These are phyloP conservation scores for Chaetomium sp. DNA, from an alignment of 2,329 filamentous ascomycete genomes.

Conservation along the genomic window DNA sequence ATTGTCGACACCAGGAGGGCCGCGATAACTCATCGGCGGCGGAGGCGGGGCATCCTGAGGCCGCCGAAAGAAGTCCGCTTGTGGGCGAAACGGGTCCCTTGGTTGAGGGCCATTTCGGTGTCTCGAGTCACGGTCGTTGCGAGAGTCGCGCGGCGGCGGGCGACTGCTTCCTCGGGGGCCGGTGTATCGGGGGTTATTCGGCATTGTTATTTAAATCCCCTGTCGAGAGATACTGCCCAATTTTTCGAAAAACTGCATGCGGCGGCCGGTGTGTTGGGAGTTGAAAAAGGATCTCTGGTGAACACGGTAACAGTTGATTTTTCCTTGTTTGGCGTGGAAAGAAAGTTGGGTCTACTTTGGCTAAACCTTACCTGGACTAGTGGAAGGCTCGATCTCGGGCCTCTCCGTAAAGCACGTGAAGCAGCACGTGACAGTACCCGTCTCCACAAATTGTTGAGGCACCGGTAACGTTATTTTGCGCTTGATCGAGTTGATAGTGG, in stretches of 20 bases:
- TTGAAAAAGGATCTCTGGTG: neutral
- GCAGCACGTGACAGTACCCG: too few relatives aligned
- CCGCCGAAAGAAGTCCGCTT: neutral
- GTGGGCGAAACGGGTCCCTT: slow-evolving; percentile 12
- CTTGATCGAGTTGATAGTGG: too few relatives aligned
- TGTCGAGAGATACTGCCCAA: neutral
- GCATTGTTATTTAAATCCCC: slow-evolving; percentile 7
- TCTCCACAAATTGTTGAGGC: too few relatives aligned
- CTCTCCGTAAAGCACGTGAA: too few relatives aligned
- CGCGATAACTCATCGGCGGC: slow-evolving; percentile 6
- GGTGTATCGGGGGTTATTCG: slow-evolving; percentile 13
- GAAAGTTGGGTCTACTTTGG: too few relatives aligned
- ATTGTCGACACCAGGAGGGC: slow-evolving; percentile 16
- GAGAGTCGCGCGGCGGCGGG: slow-evolving; percentile 13
- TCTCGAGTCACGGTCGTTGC: slow-evolving; percentile 15
- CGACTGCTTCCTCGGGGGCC: slow-evolving; percentile 3
- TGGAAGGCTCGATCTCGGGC: too few relatives aligned
- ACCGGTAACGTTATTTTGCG: too few relatives aligned
- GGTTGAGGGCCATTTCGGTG: slow-evolving; percentile 10
- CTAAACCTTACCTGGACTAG: too few relatives aligned
- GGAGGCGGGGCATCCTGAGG: slow-evolving; percentile 1
- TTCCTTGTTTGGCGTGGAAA: too few relatives aligned
- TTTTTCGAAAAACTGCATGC: neutral
- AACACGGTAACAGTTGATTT: slow-evolving; percentile 4
- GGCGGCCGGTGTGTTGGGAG: neutral